A percentile compares a stretch with the other conserved stretches of the same genome.
phyloP scores from a whole-genome alignment of 495 filamentous ascomycete genomes.

The Hypoxylon crocopeplum region DNA sequence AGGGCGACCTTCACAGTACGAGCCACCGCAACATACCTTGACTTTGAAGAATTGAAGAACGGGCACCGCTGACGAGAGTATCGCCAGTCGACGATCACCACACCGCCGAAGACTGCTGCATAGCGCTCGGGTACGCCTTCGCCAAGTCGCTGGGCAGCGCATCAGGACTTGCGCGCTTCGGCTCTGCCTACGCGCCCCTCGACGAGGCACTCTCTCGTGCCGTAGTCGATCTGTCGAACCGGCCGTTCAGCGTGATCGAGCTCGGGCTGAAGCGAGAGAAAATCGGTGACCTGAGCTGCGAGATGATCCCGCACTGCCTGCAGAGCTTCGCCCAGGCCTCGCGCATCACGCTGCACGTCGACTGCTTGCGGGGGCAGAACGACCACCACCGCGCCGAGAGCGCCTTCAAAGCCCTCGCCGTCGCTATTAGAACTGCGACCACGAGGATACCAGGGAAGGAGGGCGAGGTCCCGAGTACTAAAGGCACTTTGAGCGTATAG shows the following conservation, averaged over 20 bases:
- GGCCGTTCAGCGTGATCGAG: constrained; percentile 82
- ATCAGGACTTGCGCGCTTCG: constrained; percentile 86
- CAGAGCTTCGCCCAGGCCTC: constrained; percentile 92
- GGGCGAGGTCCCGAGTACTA: constrained; percentile 93
- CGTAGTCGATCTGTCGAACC: constrained; percentile 91
- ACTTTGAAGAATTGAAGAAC: neutral
- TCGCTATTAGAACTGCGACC: constrained; percentile 80
- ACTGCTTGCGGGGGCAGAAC: constrained; percentile 85
- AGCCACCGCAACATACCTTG: neutral
- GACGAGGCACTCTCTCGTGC: constrained; percentile 95
- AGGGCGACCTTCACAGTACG: constrained; percentile 89
- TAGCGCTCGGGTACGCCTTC: constrained; percentile 88
- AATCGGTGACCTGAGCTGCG: constrained; percentile 88
- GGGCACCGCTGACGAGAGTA: constrained; percentile 10
- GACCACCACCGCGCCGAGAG: constrained; percentile 97
- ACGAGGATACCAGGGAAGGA: constrained; percentile 75
- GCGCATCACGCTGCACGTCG: constrained; percentile 91
- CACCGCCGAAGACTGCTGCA: constrained; percentile 93
- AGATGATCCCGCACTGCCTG: constrained; percentile 97
- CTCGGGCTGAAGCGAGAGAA: constrained; percentile 85
- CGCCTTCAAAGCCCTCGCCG: constrained; percentile 94
- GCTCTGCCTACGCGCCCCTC: constrained; percentile 86
- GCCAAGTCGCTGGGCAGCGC: constrained; percentile 75
- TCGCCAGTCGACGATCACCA: constrained; percentile 94
- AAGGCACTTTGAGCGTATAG: constrained; percentile 73